A percentile compares a stretch with the other conserved stretches of the same genome.
These are phyloP conservation scores for Melocanna baccifera DNA, from an alignment of 176 grass and related monocot species.

Conservation along the genomic window DNA sequence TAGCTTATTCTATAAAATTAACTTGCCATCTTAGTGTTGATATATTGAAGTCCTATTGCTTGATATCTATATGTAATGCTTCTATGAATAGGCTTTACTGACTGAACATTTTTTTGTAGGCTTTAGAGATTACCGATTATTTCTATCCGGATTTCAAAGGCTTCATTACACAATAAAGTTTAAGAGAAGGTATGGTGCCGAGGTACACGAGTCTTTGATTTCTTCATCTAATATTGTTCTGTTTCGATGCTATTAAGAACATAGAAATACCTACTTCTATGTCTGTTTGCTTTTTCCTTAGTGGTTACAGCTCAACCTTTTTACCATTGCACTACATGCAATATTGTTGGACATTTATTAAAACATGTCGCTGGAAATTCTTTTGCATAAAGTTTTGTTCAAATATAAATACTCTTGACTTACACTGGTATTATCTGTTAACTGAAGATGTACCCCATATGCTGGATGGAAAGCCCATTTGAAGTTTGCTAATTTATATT, in stretches of 20 bases:
- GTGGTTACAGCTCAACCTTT: neutral
- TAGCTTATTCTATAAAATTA: too few relatives aligned
- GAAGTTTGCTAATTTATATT: constrained; percentile 11
- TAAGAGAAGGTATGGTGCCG: too few relatives aligned
- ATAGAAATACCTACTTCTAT: neutral
- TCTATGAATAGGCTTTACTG: constrained; percentile 10
- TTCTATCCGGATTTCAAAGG: constrained; percentile 73
- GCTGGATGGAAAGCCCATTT: neutral
- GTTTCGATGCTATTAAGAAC: neutral
- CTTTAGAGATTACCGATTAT: constrained; percentile 75
- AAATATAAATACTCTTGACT: neutral
- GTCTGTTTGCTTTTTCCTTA: neutral
- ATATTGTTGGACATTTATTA: neutral
- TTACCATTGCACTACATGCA: neutral
- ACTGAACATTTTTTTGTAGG: constrained; percentile 43
- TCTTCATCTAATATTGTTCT: neutral
- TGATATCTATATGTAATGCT: neutral
- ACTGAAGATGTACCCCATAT: neutral
- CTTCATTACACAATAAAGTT: neutral
- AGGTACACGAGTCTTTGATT: too few relatives aligned
- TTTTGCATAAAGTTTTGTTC: neutral
- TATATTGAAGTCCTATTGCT: too few relatives aligned
- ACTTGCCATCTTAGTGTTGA: too few relatives aligned
- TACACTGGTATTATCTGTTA: neutral
- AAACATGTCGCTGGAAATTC: neutral